These are phyloP conservation scores for Leptographium lundbergii DNA, from an alignment of 2,329 filamentous ascomycete species.

Conservation along the genomic window DNA sequence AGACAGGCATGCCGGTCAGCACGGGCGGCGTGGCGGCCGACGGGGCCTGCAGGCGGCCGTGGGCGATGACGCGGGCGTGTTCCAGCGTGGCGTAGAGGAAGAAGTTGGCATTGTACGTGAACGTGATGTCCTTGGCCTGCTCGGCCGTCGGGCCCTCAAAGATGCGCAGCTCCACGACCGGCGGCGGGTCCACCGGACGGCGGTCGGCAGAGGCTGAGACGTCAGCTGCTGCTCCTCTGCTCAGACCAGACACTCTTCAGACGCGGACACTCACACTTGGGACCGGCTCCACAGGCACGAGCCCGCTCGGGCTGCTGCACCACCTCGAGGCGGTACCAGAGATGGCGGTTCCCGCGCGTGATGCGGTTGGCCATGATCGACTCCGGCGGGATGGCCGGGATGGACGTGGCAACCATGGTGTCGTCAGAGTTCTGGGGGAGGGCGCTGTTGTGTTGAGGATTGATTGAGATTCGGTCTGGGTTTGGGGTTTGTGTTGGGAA, in stretches of 20 bases:
- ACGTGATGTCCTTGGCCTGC: slow-evolving; percentile 61
- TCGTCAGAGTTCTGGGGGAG: no score
- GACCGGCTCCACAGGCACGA: slow-evolving; percentile 86
- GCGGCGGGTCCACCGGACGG: slow-evolving; percentile 85
- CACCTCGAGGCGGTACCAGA: slow-evolving; percentile 74
- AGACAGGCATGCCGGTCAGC: slow-evolving; percentile 85
- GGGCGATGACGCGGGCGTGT: slow-evolving; percentile 69
- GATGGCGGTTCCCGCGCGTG: slow-evolving; percentile 61
- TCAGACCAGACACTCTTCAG: background rate
- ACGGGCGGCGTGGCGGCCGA: slow-evolving; percentile 67
- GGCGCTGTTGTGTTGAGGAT: no score
- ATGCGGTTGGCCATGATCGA: slow-evolving; percentile 30
- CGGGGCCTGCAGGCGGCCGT: slow-evolving; percentile 57
- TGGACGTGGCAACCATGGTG: slow-evolving; percentile 7
- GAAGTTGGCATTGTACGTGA: slow-evolving; percentile 91
- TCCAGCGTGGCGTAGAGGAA: slow-evolving; percentile 92
- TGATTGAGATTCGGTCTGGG: no score
- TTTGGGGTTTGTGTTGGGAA: no score
- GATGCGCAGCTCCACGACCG: slow-evolving; percentile 83
- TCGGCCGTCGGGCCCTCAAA: slow-evolving; percentile 57
- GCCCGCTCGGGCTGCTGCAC: slow-evolving; percentile 92
- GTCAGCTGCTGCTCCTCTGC: background rate
- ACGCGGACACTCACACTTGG: slow-evolving; percentile 61
- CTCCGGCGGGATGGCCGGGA: slow-evolving; percentile 13
- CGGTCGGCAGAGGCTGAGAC: slow-evolving; percentile 65